Evolutionary conservation across 1,139 yeast species (phyloP), one percentile per base, ranked within the genome.

Genomic region (Spathaspora sp.): DNA sequence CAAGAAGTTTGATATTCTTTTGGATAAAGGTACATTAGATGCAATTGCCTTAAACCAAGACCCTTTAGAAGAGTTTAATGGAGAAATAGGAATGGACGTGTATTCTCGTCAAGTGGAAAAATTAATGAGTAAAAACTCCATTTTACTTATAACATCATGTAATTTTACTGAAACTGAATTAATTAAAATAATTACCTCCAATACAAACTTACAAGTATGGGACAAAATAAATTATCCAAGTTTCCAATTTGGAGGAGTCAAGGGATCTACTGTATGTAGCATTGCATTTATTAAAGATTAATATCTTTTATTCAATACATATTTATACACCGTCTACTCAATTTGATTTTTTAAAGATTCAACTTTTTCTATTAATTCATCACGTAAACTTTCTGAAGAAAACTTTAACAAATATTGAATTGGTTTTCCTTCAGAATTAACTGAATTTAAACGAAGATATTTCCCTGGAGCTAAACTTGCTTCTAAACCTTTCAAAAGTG

Each of bases 21-120:
- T 91, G 38, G 99, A 93, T 64, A 93, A 93, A 61, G 99, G 99
- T 8, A 93, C 99, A 0, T 68, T 95, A 38, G 99, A 93, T 68
- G 99, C 99, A 5, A 93, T 95, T 52, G 97, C 97, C 0, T 74
- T 93, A 43, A 87, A 89, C 58, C 89, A 86, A 39, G 70, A 68
- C 7, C 70, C 68, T 2, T 58, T 82, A 34, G 60, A 57, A 18
- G 70, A 62, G 0, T 67, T 64, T 44, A 76, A 70, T 43, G 76
- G 71, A 3, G 64, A 65, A 52, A 69, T 73, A 23, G 88, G 88
- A 1, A 72, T 78, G 56, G 82, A 86, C 40, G 70, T 80, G 10
- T 93, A 93, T 57, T 82, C 90, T 0, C 55, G 57, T 0, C 82
- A 81, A 41, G 82, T 89, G n/a, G 69, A 68, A 40, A 72, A 77